A percentile compares a stretch with the other conserved stretches of the same genome.
phyloP scores from a whole-genome alignment of 1,284 basidiomycete genomes.

The Malassezia yamatoensis region DNA sequence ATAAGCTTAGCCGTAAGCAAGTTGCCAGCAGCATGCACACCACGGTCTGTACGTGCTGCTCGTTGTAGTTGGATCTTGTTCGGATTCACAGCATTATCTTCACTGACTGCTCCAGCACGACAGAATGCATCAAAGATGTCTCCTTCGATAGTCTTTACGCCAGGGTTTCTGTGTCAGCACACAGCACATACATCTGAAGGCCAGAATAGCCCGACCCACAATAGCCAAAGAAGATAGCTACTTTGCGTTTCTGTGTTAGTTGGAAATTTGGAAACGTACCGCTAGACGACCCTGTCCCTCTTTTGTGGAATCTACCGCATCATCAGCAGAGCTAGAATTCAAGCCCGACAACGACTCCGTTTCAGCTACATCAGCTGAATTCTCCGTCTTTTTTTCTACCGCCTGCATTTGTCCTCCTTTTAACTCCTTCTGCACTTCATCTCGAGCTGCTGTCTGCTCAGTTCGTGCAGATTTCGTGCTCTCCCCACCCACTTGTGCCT shows the following conservation, averaged over 20 bases:
- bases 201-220: slow-evolving; percentile 65
- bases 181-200: slow-evolving; percentile 75
- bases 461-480: neutral
- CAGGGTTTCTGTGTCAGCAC: slow-evolving; percentile 46
- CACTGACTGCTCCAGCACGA: slow-evolving; percentile 76
- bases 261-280: slow-evolving; percentile 44
- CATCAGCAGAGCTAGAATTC: neutral
- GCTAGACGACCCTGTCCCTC: neutral
- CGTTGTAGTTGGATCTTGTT: slow-evolving; percentile 77
- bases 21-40: slow-evolving; percentile 94
- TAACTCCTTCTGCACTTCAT: neutral
- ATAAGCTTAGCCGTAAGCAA: slow-evolving; percentile 52
- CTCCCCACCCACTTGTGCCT: neutral
- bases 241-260: slow-evolving; percentile 50
- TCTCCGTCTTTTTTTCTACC: no score
- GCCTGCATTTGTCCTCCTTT: no score
- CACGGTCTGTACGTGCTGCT: slow-evolving; percentile 89
- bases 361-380: neutral
- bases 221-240: slow-evolving; percentile 54
- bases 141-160: slow-evolving; percentile 77
- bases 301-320: neutral
- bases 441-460: neutral
- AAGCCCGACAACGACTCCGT: neutral
- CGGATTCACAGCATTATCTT: slow-evolving; percentile 83
- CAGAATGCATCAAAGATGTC: slow-evolving; percentile 78